Conservation (phyloP, 306 rosid species). For the Vigna mungo region DNA sequence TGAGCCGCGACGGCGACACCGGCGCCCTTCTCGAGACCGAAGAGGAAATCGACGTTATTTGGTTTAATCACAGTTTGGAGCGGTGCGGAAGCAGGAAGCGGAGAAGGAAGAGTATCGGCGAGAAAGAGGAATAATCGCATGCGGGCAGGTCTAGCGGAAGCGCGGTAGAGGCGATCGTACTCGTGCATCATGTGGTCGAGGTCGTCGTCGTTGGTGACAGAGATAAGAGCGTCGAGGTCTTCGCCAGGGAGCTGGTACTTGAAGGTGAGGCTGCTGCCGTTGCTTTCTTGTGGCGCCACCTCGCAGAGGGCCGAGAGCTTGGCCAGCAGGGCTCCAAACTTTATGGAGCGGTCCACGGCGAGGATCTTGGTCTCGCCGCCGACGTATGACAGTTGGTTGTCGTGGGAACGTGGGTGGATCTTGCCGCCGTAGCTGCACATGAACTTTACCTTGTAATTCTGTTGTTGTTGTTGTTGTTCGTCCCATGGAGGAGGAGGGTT, state of each 20-base stretch:
- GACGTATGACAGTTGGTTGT: slow-evolving; percentile 82
- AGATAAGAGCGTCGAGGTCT: slow-evolving; percentile 90
- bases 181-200: slow-evolving; percentile 98
- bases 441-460: slow-evolving; percentile 76
- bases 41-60: slow-evolving; percentile 67
- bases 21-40: slow-evolving; percentile 59
- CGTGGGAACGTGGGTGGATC: slow-evolving; percentile 93
- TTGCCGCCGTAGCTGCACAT: slow-evolving; percentile 98
- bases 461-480: slow-evolving; percentile 45
- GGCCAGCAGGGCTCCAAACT: slow-evolving; percentile 61
- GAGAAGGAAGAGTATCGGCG: not conserved
- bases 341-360: slow-evolving; percentile 78
- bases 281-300: slow-evolving; percentile 19
- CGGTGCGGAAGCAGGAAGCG: not conserved
- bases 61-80: slow-evolving; percentile 54
- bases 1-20: slow-evolving; percentile 17
- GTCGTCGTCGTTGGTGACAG: slow-evolving; percentile 92
- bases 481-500: slow-evolving; percentile 93
- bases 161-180: slow-evolving; percentile 85
- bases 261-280: slow-evolving; percentile 52
- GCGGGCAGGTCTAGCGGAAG: slow-evolving; percentile 71
- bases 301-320: slow-evolving; percentile 70
- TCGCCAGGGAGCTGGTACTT: slow-evolving; percentile 99
- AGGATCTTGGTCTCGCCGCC: slow-evolving; percentile 97
- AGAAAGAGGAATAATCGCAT: slow-evolving; percentile 82